Conservation (phyloP, 257 asterid species). For the Catharanthus roseus region DNA sequence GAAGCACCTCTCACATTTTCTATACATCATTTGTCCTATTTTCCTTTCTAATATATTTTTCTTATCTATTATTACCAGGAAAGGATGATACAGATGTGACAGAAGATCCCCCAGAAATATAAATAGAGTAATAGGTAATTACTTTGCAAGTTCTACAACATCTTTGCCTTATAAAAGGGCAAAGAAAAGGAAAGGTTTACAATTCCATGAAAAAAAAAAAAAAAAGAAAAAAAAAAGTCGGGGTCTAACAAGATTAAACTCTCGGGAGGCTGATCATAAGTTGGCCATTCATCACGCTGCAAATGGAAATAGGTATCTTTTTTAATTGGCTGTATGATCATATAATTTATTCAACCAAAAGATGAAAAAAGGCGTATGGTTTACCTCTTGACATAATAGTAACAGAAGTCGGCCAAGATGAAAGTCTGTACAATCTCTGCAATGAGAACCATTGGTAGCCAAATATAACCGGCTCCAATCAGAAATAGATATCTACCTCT, state of each 20-base stretch:
- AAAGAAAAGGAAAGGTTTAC: neutral
- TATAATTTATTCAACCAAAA: neutral
- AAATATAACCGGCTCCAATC: slow-evolving; percentile 56
- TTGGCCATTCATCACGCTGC: slow-evolving; percentile 73
- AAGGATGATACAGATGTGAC: too few species aligned
- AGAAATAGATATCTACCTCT: slow-evolving; percentile 52
- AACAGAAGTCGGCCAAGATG: slow-evolving; percentile 88
- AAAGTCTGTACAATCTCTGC: slow-evolving; percentile 81
- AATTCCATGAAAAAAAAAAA: neutral
- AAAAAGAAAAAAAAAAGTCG: too few species aligned
- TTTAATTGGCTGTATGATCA: too few species aligned
- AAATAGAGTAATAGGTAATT: too few species aligned
- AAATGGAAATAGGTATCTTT: slow-evolving; percentile 8
- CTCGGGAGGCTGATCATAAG: slow-evolving; percentile 49
- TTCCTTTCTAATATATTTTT: too few species aligned
- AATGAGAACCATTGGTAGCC: slow-evolving; percentile 68
- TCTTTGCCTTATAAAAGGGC: too few species aligned
- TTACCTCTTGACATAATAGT: slow-evolving; percentile 82
- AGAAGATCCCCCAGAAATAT: too few species aligned
- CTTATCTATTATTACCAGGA: too few species aligned
- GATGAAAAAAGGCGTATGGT: neutral
- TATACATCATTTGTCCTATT: too few species aligned
- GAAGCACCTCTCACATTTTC: too few species aligned
- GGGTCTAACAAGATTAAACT: slow-evolving; percentile 27
- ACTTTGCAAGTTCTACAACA: too few species aligned